A percentile compares a stretch with the other conserved stretches of the same genome.
Conservation (phyloP, 805 yeast genomes). For the Starmerella bombicola region DNA sequence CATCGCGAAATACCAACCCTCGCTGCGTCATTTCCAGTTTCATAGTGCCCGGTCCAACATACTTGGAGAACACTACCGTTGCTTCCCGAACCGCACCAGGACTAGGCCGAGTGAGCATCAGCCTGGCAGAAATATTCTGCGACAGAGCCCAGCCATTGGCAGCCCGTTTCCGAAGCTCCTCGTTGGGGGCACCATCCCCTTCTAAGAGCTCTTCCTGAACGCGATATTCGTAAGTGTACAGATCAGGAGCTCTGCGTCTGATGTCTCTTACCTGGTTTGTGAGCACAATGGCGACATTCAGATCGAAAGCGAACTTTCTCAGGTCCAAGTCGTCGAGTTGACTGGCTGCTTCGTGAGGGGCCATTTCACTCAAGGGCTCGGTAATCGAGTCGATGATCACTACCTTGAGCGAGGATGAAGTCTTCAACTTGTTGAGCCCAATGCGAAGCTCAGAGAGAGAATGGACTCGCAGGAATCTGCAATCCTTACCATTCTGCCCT, state of each 20-base stretch:
- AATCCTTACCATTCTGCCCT: neutral
- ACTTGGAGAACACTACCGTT: slow-evolving; percentile 9
- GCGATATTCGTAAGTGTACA: slow-evolving; percentile 2
- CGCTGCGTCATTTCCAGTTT: slow-evolving; percentile 6
- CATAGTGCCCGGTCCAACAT: slow-evolving; percentile 2
- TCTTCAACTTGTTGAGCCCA: neutral
- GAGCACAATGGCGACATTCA: slow-evolving; percentile 49
- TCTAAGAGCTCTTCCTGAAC: slow-evolving; percentile 4
- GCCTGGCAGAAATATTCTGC: slow-evolving; percentile 11
- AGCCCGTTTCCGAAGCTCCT: slow-evolving; percentile 6
- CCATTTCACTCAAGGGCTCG: slow-evolving; percentile 27
- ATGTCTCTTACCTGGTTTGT: slow-evolving; percentile 71
- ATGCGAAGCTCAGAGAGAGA: slow-evolving; percentile 8
- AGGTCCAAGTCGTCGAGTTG: slow-evolving; percentile 29
- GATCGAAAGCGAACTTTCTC: slow-evolving; percentile 36
- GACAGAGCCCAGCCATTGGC: slow-evolving; percentile 10
- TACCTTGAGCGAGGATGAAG: slow-evolving; percentile 21
- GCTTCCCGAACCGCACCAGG: neutral
- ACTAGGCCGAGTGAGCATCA: slow-evolving; percentile 5
- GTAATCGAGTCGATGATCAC: slow-evolving; percentile 66
- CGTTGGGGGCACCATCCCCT: slow-evolving; percentile 4
- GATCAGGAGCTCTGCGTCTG: neutral
- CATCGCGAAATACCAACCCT: slow-evolving; percentile 4
- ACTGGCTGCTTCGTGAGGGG: slow-evolving; percentile 15
- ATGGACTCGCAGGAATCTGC: slow-evolving; percentile 2